Evolutionary conservation across 345 rosid species (phyloP), one percentile per base, ranked within the genome.

Genomic region (Gossypium stocksii): DNA sequence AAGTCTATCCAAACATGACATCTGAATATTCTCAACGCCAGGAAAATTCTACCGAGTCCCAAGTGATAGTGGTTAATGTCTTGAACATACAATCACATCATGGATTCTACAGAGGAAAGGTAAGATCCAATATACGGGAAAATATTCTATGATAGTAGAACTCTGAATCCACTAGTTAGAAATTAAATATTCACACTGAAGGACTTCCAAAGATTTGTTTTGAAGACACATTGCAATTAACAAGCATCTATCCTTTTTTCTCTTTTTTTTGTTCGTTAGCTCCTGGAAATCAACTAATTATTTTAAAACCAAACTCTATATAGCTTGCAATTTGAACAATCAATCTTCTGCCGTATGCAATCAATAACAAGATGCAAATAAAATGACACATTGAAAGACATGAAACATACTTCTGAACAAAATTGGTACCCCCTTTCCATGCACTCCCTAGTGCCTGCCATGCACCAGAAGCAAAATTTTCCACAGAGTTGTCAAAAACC

Each of bases 361-460:
- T 14, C 22, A 57, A 66, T 19, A 13, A 62, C 14, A 65, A 61
- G 54, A 5, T 12, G 48, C 58, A 51, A 11, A 53, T 45, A 72
- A 22, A 57, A 67, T 22, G 4, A 22, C 41, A 57, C 57, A 23
- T 29, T 52, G 75, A 76, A 75, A 48, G 46, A 59, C 75, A 59
- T 4, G 23, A 57, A 77, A 76, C 95, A 77, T 90, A 92, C 98
- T 87, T 92, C 72, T 92, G 92, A 77, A 94, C 97, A 48, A 94
- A 79, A 81, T 76, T 63, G 57, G 93, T 72, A 67, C 98, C 86
- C 74, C 97, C 98, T 81, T 79, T 90, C 84, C 81, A 87, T 63
- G 98, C 99, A 87, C 66, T 87, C 71, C 98, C 99, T 22, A 93
- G 70, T 71, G 93, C 97, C 70, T 88, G 89, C 99, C 99, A 95